Evolutionary conservation across 2,329 filamentous ascomycete genomes (phyloP).

Genomic region (Thielaviopsis populi): DNA sequence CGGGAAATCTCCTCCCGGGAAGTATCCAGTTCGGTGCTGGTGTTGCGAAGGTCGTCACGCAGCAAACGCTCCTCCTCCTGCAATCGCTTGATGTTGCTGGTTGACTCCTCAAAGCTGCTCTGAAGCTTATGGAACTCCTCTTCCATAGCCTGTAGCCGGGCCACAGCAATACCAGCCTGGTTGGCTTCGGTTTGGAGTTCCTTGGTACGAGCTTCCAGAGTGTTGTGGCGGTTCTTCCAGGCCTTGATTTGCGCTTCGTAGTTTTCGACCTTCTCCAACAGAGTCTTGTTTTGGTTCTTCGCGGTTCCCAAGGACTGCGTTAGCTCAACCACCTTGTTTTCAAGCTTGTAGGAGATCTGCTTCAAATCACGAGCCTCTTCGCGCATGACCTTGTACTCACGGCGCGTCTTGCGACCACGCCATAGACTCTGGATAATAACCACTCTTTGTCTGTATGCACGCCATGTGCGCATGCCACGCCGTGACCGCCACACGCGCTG

Average conservation of each 20-base stretch:
- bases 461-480: constrained; percentile 64
- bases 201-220: constrained; percentile 76
- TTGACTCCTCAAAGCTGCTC: constrained; percentile 76
- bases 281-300: constrained; percentile 85
- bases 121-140: constrained; percentile 91
- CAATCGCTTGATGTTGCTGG: constrained; percentile 77
- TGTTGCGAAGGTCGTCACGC: constrained; percentile 64
- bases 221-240: constrained; percentile 84
- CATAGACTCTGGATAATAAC: constrained; percentile 83
- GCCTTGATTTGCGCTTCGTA: constrained; percentile 94
- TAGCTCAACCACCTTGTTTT: constrained; percentile 98
- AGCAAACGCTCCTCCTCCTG: constrained; percentile 86
- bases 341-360: constrained; percentile 97
- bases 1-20: constrained; percentile 59
- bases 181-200: constrained; percentile 94
- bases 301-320: constrained; percentile 85
- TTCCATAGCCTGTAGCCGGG: constrained; percentile 79
- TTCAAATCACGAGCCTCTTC: constrained; percentile 97
- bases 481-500: constrained; percentile 81
- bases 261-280: constrained; percentile 79
- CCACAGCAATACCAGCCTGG: constrained; percentile 88
- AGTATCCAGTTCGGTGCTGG: constrained; percentile 66
- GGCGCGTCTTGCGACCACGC: constrained; percentile 69
- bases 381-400: constrained; percentile 75
- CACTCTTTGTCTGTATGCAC: constrained; percentile 77